phyloP scores from a whole-genome alignment of 352 stramenopile genomes.

The Phytopythium litorale region DNA sequence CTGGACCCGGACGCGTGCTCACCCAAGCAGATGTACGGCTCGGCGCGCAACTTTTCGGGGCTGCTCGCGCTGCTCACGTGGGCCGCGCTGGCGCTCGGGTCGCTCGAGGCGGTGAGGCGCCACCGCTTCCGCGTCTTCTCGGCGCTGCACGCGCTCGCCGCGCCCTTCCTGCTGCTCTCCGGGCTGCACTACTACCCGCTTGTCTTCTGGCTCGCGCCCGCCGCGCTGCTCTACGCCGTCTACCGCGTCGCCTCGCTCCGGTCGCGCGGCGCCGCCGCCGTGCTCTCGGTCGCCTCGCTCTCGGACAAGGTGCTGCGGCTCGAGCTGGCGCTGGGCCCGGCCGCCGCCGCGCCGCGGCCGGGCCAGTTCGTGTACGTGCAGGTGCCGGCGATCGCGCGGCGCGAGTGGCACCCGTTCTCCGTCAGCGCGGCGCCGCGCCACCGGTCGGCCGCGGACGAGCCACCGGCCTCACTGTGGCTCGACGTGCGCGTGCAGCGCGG shows the following conservation, averaged over 20 bases:
- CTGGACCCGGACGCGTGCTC: constrained; percentile 23
- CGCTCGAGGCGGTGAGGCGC: constrained; percentile 48
- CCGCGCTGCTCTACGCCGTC: constrained; percentile 51
- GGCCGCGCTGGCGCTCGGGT: constrained; percentile 34
- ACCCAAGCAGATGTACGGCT: constrained; percentile 43
- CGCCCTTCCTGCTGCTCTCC: constrained; percentile 38
- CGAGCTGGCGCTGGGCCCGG: constrained; percentile 33
- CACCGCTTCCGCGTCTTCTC: constrained; percentile 53
- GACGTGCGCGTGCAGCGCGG: constrained; percentile 59
- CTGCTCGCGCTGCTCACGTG: constrained; percentile 43
- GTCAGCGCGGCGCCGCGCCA: constrained; percentile 62
- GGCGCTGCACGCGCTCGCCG: constrained; percentile 46
- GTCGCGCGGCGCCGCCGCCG: constrained; percentile 30
- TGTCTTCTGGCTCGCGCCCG: constrained; percentile 51
- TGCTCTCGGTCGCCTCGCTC: constrained; percentile 34
- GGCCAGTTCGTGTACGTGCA: constrained; percentile 78
- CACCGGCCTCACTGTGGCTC: constrained; percentile 38
- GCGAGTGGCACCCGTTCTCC: constrained; percentile 71
- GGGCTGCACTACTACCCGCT: constrained; percentile 69
- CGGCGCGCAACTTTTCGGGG: constrained; percentile 61
- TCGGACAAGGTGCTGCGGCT: constrained; percentile 53
- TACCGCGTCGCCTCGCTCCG: constrained; percentile 55
- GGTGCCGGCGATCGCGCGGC: constrained; percentile 40
- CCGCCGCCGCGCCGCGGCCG: constrained; percentile 3
- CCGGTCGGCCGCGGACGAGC: background rate